Percentiles rank a stretch among this genome's conserved stretches.
These are phyloP conservation scores for Xylaria sp. DNA, from an alignment of 2,329 filamentous ascomycete genomes.

Conservation along the genomic window DNA sequence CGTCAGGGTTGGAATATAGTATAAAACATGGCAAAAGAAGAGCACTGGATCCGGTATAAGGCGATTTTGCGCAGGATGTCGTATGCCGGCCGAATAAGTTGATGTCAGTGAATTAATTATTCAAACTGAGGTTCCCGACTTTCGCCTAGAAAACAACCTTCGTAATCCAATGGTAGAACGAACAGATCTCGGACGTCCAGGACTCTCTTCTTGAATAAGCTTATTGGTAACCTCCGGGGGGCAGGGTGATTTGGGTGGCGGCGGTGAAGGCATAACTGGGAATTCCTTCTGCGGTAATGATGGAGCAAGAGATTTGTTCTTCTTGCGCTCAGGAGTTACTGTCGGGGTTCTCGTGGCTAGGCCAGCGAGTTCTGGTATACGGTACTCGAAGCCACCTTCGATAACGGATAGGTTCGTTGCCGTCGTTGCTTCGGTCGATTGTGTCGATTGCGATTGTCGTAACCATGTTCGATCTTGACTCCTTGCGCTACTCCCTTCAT, in stretches of 20 bases:
- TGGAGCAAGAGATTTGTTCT: constrained; percentile 28
- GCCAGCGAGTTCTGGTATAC: constrained; percentile 45
- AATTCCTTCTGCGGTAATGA: constrained; percentile 32
- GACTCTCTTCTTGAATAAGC: constrained; percentile 30
- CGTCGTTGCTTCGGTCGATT: constrained; percentile 37
- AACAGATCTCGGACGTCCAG: constrained; percentile 33
- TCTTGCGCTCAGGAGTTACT: constrained; percentile 38
- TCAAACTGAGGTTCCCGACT: constrained; percentile 33
- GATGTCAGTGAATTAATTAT: background rate
- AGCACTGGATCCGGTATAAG: background rate
- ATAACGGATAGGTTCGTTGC: constrained; percentile 34
- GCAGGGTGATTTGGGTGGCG: constrained; percentile 35
- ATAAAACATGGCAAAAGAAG: constrained; percentile 15
- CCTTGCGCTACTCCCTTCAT: constrained; percentile 34
- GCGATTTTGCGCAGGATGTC: background rate
- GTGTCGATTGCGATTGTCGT: constrained; percentile 38
- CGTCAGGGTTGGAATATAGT: background rate
- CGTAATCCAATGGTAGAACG: constrained; percentile 40
- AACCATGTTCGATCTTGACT: constrained; percentile 34
- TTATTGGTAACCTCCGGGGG: constrained; percentile 14
- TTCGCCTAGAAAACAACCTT: constrained; percentile 42
- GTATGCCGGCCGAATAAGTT: background rate
- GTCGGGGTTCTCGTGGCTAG: constrained; percentile 36
- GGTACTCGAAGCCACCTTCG: constrained; percentile 48
- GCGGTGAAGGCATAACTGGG: constrained; percentile 26